Base-by-base conservation (phyloP, 805 yeast genomes). In the Sporopachydermia lactativora region DNA sequence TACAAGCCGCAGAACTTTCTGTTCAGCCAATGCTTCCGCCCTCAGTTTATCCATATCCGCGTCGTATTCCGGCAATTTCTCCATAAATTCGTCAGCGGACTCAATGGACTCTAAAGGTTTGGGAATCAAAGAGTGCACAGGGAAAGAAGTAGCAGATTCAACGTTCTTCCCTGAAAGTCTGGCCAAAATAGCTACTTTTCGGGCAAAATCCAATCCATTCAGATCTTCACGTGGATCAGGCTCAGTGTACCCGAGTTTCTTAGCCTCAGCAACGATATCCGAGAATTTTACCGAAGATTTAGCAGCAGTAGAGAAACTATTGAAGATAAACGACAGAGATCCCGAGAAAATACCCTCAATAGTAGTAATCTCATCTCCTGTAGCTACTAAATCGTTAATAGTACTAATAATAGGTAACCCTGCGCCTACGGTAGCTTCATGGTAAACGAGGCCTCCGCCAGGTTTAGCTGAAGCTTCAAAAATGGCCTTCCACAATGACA, bases 191-290 rank as follows among this genome's bases (percentile, higher is more conserved):
- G 98, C 86, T 19, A 92, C 96, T 62, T 92, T 92, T 72, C 99
- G 81, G 36, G 99, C 99, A 45, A 92, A 96, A 57, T 92, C 99
- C 58, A 92, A 71, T 41, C 99, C 99, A 61, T 89, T 92, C 61
- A 92, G 74, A 59, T 92, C 99, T 60, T 92, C 99, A 65, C 99
- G 80, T 61, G 99, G 98, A 61, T 92, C 99, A 39, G 99, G 99
- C 65, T 92, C 98, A 35, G 96, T 89, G 72, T 85, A 92, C 40
- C 99, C 99, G 49, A 85, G 68, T 40, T 77, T 63, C 64, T 89
- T 89, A 41, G 99, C 98, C 38, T 77, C 76, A 47, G 72, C 68
- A 43, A 92, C 97, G 39, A 92, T 78, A 42, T 86, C 95, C 17
- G 96, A 85, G 60, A 88, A 92, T 57, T 81, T 82, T 45, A 75